Evolutionary conservation across 2,329 filamentous ascomycete species (phyloP), one percentile per base, ranked within the genome.

Genomic region (Talaromyces sp.): DNA sequence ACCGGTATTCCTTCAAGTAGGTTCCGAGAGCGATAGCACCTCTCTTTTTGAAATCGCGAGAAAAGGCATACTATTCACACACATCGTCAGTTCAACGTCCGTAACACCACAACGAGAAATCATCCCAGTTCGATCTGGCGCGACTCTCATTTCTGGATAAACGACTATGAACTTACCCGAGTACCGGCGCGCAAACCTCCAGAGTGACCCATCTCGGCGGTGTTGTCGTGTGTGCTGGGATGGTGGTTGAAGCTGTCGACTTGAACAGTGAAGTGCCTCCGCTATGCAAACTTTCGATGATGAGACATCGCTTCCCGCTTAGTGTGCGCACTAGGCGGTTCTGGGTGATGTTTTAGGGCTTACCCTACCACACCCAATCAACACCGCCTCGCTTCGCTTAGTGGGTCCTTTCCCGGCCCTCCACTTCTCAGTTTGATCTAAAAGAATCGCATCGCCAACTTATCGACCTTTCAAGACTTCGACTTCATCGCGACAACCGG

Each of bases 1-100:
- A 92, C 88, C 89, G 92, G 90, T 96, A 98, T 79, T 91, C 86
- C 81, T 88, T 88, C 76, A 99, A 85, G 87, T 98, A 99, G 79
- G 93, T 98, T 74, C 89, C 92, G 77, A 98, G 85, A 75, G 86
- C 83, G 84, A 99, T 97, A 85, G 88, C 88, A 80, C 95, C 95
- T 86, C 93, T 92, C 85, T 96, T 84, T 83, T 95, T 92, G 87
- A 96, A 97, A 79, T 88, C 85, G 77, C 93, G 88, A 79, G 89
- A 91, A 88, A 97, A 99, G 83, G 92, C 89, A 88, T 93, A 92
- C 85, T 89, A 73, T 68, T 72, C 65, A 70, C 68, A 50, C 4
- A 23, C n/a, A n/a, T 1, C 65, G 72, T 79, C 71, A 78, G 73
- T 70, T 66, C 66, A 67, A 60, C 48, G 54, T 23, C 63, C 64